Evolutionary conservation across 768 basidiomycete genomes (phyloP).

Genomic region (Amanita rimosa): DNA sequence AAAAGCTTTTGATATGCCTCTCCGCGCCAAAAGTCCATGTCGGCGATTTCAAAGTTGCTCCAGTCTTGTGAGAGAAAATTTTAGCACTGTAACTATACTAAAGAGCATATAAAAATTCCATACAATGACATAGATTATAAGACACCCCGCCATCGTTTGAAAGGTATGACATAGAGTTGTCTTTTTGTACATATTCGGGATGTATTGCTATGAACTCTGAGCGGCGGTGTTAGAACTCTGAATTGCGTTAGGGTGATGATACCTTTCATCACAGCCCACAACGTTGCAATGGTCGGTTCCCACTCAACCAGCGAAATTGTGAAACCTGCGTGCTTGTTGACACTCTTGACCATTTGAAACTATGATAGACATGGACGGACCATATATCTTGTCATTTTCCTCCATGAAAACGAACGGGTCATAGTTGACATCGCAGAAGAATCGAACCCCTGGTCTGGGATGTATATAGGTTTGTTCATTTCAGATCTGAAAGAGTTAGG

Average conservation of each 20-base stretch:
- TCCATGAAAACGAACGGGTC: slow-evolving; percentile 81
- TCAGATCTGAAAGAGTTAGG: background rate
- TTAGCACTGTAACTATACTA: background rate
- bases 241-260: slow-evolving; percentile 3
- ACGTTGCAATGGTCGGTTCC: slow-evolving; percentile 65
- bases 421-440: slow-evolving; percentile 65
- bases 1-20: slow-evolving; percentile 82
- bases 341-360: background rate
- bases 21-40: slow-evolving; percentile 80
- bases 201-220: slow-evolving; percentile 58
- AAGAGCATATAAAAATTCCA: slow-evolving; percentile 8
- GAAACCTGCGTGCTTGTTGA: slow-evolving; percentile 33
- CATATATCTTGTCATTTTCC: slow-evolving; percentile 41
- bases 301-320: slow-evolving; percentile 75
- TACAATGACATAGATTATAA: slow-evolving; percentile 67
- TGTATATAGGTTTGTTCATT: slow-evolving; percentile 2
- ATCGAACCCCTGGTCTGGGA: slow-evolving; percentile 60
- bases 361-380: slow-evolving; percentile 11
- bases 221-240: background rate
- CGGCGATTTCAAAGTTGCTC: slow-evolving; percentile 90
- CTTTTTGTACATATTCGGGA: slow-evolving; percentile 45
- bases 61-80: slow-evolving; percentile 37
- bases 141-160: slow-evolving; percentile 55
- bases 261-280: slow-evolving; percentile 74
- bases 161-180: slow-evolving; percentile 66